Evolutionary conservation across 176 grass and related monocot genomes (phyloP).

Genomic region (Microstegium vimineum): DNA sequence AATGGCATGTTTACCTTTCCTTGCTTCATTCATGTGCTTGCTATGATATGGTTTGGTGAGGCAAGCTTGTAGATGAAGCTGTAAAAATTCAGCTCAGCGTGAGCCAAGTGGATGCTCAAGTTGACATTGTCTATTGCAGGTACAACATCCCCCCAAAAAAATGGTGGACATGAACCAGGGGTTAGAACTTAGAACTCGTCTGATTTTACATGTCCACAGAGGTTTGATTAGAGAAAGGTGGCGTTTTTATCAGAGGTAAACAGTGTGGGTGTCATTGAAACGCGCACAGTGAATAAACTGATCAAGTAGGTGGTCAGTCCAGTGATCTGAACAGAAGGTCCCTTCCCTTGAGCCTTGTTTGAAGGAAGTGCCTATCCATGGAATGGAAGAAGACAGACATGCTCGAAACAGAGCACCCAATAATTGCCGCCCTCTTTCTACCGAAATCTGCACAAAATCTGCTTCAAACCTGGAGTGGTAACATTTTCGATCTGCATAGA

Average conservation of each 20-base stretch:
- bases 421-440: conserved; percentile 25
- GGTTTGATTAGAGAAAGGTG: background rate
- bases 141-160: background rate
- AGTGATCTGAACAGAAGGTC: conserved; percentile 23
- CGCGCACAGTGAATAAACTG: background rate
- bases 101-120: conserved; percentile 30
- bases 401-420: conserved; percentile 26
- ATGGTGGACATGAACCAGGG: background rate
- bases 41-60: conserved; percentile 19
- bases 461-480: background rate
- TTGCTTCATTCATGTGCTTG: conserved; percentile 3
- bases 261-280: background rate
- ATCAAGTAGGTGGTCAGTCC: background rate
- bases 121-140: conserved; percentile 28
- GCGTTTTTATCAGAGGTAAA: background rate
- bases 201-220: background rate
- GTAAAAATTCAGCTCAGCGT: background rate
- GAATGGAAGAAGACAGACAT: background rate
- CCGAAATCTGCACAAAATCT: conserved; percentile 31
- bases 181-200: background rate
- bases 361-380: conserved; percentile 13
- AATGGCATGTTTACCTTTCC: background rate
- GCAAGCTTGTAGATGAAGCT: conserved; percentile 34
- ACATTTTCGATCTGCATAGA: conserved; percentile 13
- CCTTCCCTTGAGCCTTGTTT: conserved; percentile 9